Base-by-base conservation (phyloP, 257 asterid genomes). In the Knoxia roxburghii region DNA sequence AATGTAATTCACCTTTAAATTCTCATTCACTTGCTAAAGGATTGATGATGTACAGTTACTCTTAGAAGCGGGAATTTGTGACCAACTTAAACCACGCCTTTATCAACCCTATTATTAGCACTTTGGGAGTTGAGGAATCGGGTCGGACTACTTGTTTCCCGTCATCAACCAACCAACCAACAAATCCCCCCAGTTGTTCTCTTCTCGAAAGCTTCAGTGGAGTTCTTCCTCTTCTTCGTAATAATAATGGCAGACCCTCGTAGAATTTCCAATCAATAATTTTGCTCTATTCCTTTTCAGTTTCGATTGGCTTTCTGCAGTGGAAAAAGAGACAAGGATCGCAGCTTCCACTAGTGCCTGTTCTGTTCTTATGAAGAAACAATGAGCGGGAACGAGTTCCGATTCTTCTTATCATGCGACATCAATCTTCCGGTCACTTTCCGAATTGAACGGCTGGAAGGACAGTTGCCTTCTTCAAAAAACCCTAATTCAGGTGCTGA, bases 341-440 rank as follows among this genome's bases (percentile, higher is more conserved):
- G 50, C 14, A 35, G 48, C 65, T 37, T 59, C 24, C 3, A 11
- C 2, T 0, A 2, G 8, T 60, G 49, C 14, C 3, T 32, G 37
- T 2, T 60, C 1, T 32, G 37, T 2, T 60, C 1, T 10, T 35
- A 54, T 24, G 62, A 61, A 50, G 50, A 59, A 68, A 62, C 65
- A 26, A 87, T 92, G 99, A 69, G 77, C 68, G 92, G 92, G 7
- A 94, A 90, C 79, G 99, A 94, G 70, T 90, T 88, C 54, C 84
- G 96, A 1, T 90, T 90, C 87, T 94, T 90, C 86, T 76, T 93
- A 68, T 93, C 99, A 1, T 88, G 96, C 81, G 99, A 93, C 81
- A 90, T 93, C 41, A 93, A 90, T 83, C 89, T 88, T 50, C 99
- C 99, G 0, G 86, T 88, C 64, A 88, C 99, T 54, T 90, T 86